phyloP scores from a whole-genome alignment of 306 rosid genomes.

The Cucurbita argyrosperma region DNA sequence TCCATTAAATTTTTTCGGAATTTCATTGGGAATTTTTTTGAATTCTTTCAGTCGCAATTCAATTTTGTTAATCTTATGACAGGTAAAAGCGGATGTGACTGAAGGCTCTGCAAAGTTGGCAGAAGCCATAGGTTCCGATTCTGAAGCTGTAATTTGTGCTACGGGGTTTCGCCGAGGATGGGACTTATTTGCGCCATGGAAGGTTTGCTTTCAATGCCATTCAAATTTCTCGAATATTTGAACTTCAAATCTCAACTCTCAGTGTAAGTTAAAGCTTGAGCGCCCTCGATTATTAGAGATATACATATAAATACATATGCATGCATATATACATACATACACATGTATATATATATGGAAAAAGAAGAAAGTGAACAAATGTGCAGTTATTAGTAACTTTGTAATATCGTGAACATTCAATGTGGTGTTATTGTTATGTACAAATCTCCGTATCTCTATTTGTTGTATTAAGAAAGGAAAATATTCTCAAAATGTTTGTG shows the following conservation, averaged over 20 bases:
- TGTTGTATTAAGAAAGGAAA: too few relatives aligned
- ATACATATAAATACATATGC: too few relatives aligned
- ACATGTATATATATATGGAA: too few relatives aligned
- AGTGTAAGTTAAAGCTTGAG: background rate
- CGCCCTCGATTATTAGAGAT: background rate
- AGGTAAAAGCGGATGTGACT: conserved; percentile 96
- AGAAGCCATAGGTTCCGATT: conserved; percentile 61
- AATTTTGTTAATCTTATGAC: background rate
- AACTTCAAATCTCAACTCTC: background rate
- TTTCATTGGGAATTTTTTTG: background rate
- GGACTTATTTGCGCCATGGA: conserved; percentile 94
- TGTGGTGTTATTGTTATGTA: too few relatives aligned
- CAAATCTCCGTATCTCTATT: too few relatives aligned
- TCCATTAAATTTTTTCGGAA: background rate
- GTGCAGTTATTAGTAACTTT: too few relatives aligned
- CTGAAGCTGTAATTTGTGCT: conserved; percentile 83
- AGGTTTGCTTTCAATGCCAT: conserved; percentile 27
- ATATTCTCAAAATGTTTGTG: background rate
- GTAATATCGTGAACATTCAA: too few relatives aligned
- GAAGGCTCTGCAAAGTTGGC: conserved; percentile 75
- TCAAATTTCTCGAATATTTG: background rate
- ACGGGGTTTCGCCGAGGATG: conserved; percentile 81
- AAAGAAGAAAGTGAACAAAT: too few relatives aligned
- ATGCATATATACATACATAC: too few relatives aligned
- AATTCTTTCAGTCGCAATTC: background rate